A percentile compares a stretch with the other conserved stretches of the same genome.
Conservation (phyloP, 805 yeast species). For the Zygosaccharomyces bisporus region DNA sequence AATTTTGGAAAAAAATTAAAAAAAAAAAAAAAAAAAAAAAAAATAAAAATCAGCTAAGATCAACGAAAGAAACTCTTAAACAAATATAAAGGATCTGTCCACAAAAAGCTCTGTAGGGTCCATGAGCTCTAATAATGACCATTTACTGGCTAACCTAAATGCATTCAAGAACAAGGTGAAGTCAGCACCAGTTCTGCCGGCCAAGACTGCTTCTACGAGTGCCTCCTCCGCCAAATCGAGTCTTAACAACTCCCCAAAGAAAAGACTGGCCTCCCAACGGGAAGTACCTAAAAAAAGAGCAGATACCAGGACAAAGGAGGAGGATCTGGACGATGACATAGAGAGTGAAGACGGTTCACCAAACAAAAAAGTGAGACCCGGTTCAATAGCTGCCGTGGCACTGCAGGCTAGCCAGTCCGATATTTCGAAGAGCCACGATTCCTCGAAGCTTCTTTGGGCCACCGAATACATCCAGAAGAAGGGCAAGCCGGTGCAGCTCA, state of each 20-base stretch:
- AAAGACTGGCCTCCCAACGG: slow-evolving; percentile 15
- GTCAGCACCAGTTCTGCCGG: slow-evolving; percentile 51
- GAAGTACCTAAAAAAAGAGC: slow-evolving; percentile 4
- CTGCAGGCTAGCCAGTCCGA: slow-evolving; percentile 30
- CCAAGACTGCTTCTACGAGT: slow-evolving; percentile 33
- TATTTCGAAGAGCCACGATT: slow-evolving; percentile 49
- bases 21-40: slow-evolving; percentile 12
- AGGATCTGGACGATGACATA: slow-evolving; percentile 19
- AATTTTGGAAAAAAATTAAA: slow-evolving; percentile 2
- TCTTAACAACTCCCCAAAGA: slow-evolving; percentile 17
- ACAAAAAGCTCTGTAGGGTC: not conserved
- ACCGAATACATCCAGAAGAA: slow-evolving; percentile 77
- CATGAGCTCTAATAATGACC: slow-evolving; percentile 32
- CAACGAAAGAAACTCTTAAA: not conserved
- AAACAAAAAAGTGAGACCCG: slow-evolving; percentile 32
- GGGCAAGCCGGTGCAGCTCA: slow-evolving; percentile 65
- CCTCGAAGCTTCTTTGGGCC: slow-evolving; percentile 85
- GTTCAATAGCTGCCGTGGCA: slow-evolving; percentile 33
- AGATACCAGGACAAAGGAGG: slow-evolving; percentile 6
- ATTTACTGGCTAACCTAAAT: slow-evolving; percentile 54
- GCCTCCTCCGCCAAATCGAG: slow-evolving; percentile 19
- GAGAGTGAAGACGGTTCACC: slow-evolving; percentile 26
- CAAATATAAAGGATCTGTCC: not conserved
- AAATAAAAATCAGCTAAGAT: slow-evolving; percentile 8
- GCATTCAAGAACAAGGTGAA: slow-evolving; percentile 62